A percentile compares a stretch with the other conserved stretches of the same genome.
Evolutionary conservation across 1,139 yeast species (phyloP).

Genomic region (Hyphopichia fennica): DNA sequence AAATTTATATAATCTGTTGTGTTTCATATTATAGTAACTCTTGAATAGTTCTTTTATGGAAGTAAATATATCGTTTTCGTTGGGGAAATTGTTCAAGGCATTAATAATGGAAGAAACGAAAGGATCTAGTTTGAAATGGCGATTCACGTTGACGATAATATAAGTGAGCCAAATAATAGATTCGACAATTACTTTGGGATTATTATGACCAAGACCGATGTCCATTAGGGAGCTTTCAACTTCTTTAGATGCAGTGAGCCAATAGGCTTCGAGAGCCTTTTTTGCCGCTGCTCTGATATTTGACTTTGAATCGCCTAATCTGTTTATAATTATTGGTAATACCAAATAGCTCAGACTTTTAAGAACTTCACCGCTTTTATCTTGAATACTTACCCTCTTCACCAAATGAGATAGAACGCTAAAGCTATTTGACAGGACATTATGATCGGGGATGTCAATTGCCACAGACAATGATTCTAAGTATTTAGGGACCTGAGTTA

Average conservation of each 20-base stretch:
- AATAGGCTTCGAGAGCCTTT: conserved; percentile 61
- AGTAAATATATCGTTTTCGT: conserved; percentile 14
- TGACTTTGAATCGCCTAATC: conserved; percentile 49
- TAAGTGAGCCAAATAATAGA: conserved; percentile 34
- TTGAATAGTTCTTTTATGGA: conserved; percentile 22
- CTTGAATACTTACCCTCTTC: conserved; percentile 76
- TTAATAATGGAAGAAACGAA: conserved; percentile 27
- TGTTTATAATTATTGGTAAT: conserved; percentile 57
- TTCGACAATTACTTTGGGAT: conserved; percentile 43
- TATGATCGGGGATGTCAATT: conserved; percentile 37
- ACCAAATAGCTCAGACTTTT: conserved; percentile 48
- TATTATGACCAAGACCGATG: conserved; percentile 49
- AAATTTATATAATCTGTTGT: conserved; percentile 29
- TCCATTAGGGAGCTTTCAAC: conserved; percentile 53
- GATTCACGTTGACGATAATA: conserved; percentile 26
- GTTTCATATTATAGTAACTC: conserved; percentile 27
- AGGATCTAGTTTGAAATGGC: conserved; percentile 29
- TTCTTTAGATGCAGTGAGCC: conserved; percentile 60
- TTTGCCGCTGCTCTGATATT: conserved; percentile 50
- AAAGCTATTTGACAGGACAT: conserved; percentile 53
- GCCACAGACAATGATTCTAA: conserved; percentile 57
- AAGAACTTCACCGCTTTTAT: conserved; percentile 47
- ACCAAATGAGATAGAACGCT: conserved; percentile 73
- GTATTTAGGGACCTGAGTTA: conserved; percentile 52
- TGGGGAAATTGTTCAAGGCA: conserved; percentile 10